Conservation (phyloP, 805 yeast genomes). For the Candida ulmi region DNA sequence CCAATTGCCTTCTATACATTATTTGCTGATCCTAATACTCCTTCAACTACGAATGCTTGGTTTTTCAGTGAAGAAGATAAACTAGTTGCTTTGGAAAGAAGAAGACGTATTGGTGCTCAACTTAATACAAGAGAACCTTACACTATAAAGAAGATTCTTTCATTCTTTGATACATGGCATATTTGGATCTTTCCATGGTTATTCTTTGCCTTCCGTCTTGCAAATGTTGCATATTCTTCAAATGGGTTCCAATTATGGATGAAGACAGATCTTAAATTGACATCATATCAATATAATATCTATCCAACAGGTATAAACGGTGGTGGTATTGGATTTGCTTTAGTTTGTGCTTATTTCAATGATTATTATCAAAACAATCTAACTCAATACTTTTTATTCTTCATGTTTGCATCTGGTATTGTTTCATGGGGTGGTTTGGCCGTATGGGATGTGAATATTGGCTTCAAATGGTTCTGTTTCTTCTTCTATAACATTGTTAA, state of each 20-base stretch:
- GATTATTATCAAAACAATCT: conserved; percentile 30
- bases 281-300: conserved; percentile 31
- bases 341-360: conserved; percentile 31
- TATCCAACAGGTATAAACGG: conserved; percentile 37
- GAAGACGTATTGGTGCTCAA: conserved; percentile 37
- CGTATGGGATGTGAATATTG: conserved; percentile 42
- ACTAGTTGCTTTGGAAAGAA: conserved; percentile 41
- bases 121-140: conserved; percentile 36
- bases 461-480: conserved; percentile 46
- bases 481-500: conserved; percentile 41
- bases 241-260: conserved; percentile 45
- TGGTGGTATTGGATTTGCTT: conserved; percentile 32
- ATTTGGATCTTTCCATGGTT: conserved; percentile 36
- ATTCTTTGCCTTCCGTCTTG: conserved; percentile 17
- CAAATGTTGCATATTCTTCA: conserved; percentile 27
- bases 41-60: conserved; percentile 33
- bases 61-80: conserved; percentile 34
- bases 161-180: conserved; percentile 45
- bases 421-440: conserved; percentile 38
- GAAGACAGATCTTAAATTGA: conserved; percentile 28
- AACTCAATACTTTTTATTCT: conserved; percentile 31
- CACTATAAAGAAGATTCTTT: conserved; percentile 33
- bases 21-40: conserved; percentile 36
- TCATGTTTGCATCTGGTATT: conserved; percentile 33
- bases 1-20: conserved; percentile 38